Base-by-base conservation (phyloP, 164 flowering plant species). In the Dillenia turbinata region DNA sequence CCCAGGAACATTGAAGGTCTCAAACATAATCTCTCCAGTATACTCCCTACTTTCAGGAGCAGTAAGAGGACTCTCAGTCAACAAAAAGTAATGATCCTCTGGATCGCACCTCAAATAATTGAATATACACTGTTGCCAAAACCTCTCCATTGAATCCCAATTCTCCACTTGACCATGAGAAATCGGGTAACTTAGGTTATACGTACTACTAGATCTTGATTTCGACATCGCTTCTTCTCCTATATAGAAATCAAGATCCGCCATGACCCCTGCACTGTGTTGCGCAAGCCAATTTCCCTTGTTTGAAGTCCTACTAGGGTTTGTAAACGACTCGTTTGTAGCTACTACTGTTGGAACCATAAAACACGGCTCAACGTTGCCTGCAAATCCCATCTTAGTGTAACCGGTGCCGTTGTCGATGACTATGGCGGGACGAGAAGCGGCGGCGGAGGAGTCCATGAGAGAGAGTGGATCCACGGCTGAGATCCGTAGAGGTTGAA, bases 91-190 rank as follows among this genome's bases (percentile, higher is more conserved):
- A 70, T 95, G 99, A 74, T 95, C 99, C 80, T 95, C 99, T 0
- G 99, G 99, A 80, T 95, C 99, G 70, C 99, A 95, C 10, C 97
- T 74, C 77, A 95, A 71, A 69, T 95, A 92, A 73, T 90, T 87
- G 69, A 92, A 95, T 55, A 95, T 92, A 74, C 97, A 89, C 57
- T 95, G 97, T 79, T 95, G 99, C 99, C 99, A 95, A 72, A 88
- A 95, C 69, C 97, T 73, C 77, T 95, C 99, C 99, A 95, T 95
- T 12, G 94, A 72, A 64, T 95, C 99, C 99, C 99, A 92, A 75
- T 95, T 86, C 52, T 90, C 90, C 12, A 95, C 97, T 77, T 92
- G 97, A 22, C 99, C 97, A 56, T 88, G 78, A 53, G 68, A 78
- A 70, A 95, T 90, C 10, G 97, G 99, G 63, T 92, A 83, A 65